phyloP scores from a whole-genome alignment of 768 basidiomycete genomes.

The Termitomyces sp. region DNA sequence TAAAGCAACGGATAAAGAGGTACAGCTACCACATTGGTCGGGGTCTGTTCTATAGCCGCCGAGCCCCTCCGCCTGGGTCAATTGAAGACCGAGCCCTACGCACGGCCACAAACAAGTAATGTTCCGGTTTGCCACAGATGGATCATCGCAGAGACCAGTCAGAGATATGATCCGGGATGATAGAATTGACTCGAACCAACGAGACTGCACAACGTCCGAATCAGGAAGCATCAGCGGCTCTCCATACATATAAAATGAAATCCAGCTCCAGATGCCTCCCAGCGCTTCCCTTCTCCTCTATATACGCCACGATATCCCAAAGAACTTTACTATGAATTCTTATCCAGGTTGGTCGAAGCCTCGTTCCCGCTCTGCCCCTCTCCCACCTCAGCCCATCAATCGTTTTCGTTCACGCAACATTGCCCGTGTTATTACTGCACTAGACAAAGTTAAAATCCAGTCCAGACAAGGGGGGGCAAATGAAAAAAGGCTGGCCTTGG shows the following conservation, averaged over 20 bases:
- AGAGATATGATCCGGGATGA: no score
- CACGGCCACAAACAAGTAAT: no score
- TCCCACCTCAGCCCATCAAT: not conserved
- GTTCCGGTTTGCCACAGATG: no score
- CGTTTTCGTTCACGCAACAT: conserved; percentile 3
- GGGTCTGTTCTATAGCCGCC: not conserved
- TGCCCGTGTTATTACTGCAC: not conserved
- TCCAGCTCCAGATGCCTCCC: no score
- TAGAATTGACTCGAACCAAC: no score
- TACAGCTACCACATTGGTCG: not conserved
- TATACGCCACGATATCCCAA: not conserved
- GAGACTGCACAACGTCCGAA: no score
- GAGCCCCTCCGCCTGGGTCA: no score
- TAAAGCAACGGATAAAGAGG: no score
- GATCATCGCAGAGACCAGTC: no score
- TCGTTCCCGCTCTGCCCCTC: conserved; percentile 8
- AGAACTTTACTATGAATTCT: not conserved
- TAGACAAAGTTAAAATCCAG: not conserved
- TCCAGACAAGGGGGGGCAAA: not conserved
- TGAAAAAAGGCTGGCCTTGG: not conserved
- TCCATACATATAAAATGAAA: no score
- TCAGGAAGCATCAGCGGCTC: no score
- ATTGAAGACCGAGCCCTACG: no score
- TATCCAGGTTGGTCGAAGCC: not conserved
- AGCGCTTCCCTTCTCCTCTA: not conserved